Base-by-base conservation (phyloP, 306 rosid species). In the Pyrus bretschneideri region DNA sequence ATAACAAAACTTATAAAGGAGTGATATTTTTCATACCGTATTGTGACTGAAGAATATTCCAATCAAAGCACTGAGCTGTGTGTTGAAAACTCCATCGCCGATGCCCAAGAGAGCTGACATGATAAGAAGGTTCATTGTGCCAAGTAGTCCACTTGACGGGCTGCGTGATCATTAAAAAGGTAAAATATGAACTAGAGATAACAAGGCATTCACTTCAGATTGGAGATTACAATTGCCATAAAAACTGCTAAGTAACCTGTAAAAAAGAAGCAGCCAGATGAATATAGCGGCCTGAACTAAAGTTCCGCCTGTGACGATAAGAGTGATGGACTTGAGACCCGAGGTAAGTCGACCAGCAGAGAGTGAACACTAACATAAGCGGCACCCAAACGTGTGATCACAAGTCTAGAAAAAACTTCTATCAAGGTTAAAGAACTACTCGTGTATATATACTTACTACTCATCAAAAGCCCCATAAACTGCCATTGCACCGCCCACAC, bases 401-500 rank as follows among this genome's bases (percentile, higher is more conserved):
- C 17, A 71, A 78, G 74, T 59, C 35, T 6, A 61, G 51, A n/a
- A 38, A 15, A 49, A 15, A 49, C 21, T 49, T 49, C 4, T 51
- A 51, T 51, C 55, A 17, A 49, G 55, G 21, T 51, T 51, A 51
- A 2, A 51, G 55, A 51, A 51, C 21, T 51, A 51, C 21, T 51
- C 5, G 21, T 51, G 21, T 21, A 49, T 17, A 5, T 51, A 17
- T 5, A 51, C 21, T 49, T 89, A 92, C 97, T 17, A 92, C 81
- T 82, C 97, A 92, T 89, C 97, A 82, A 81, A 83, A 73, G 99
- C 99, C 70, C 99, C 99, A 54, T 95, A 95, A 5, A 87, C 86
- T 61, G 99, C 97, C 99, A 95, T 95, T 76, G 92, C 81, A 78
- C 86, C 92, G 60, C 96, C 99, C 59, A 95, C 97, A 62, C 99